Percentiles rank a stretch among this genome's conserved stretches.
phyloP scores from a whole-genome alignment of 2,329 filamentous ascomycete species.

The Aspergillus sp. region DNA sequence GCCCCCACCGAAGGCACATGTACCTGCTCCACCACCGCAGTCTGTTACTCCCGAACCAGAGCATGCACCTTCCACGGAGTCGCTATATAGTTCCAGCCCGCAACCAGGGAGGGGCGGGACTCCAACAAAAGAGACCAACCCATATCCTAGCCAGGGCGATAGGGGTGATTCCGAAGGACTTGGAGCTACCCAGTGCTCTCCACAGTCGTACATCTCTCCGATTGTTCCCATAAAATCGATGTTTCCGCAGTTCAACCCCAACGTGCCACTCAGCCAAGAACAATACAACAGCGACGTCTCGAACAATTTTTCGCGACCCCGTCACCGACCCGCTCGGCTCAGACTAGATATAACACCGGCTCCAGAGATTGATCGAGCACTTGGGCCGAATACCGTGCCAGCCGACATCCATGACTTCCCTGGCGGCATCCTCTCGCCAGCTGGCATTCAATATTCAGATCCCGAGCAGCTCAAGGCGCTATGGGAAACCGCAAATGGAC shows the following conservation, averaged over 20 bases:
- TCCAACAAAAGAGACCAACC: background rate
- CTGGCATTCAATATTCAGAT: conserved; percentile 38
- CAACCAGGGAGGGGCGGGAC: background rate
- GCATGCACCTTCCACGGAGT: conserved; percentile 17
- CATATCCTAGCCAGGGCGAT: background rate
- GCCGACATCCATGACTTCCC: conserved; percentile 45
- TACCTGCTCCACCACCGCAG: conserved; percentile 18
- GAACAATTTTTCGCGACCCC: conserved; percentile 14
- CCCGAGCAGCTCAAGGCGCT: conserved; percentile 39
- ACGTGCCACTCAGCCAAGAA: conserved; percentile 37
- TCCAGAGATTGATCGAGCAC: conserved; percentile 35
- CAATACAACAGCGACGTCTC: conserved; percentile 33
- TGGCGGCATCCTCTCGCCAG: conserved; percentile 33
- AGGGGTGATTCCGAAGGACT: background rate
- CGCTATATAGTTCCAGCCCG: conserved; percentile 13
- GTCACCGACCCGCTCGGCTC: conserved; percentile 23
- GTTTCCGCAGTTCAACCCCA: conserved; percentile 46
- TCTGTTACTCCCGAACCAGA: conserved; percentile 13
- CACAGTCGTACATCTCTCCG: conserved; percentile 25
- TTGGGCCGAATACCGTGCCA: conserved; percentile 43
- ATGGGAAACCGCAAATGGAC: conserved; percentile 49
- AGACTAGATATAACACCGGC: conserved; percentile 30
- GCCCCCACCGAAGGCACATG: conserved; percentile 24
- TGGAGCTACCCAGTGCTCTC: background rate
- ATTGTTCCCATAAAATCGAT: conserved; percentile 45